Evolutionary conservation across 2,329 filamentous ascomycete genomes (phyloP).

Genomic region (Berkeleyomyces rouxiae): DNA sequence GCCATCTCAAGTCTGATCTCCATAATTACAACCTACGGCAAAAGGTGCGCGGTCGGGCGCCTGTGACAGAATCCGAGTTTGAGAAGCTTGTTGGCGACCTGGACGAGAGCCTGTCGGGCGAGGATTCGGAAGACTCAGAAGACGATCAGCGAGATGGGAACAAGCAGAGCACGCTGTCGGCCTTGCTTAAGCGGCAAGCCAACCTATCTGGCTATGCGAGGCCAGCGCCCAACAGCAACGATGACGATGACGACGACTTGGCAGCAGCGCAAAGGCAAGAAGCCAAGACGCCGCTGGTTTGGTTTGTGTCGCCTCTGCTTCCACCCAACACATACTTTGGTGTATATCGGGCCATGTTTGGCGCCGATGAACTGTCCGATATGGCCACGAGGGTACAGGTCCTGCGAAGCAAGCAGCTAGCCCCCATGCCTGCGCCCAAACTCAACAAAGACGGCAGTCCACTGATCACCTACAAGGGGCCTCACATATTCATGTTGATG

Average conservation of each 20-base stretch:
- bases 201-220: slow-evolving; percentile 41
- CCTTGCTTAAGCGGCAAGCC: slow-evolving; percentile 69
- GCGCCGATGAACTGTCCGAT: slow-evolving; percentile 51
- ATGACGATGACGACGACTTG: slow-evolving; percentile 24
- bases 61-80: slow-evolving; percentile 70
- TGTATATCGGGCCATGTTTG: slow-evolving; percentile 70
- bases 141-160: slow-evolving; percentile 38
- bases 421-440: slow-evolving; percentile 38
- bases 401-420: slow-evolving; percentile 60
- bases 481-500: slow-evolving; percentile 95
- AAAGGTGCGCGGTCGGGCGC: slow-evolving; percentile 55
- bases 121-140: slow-evolving; percentile 55
- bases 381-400: slow-evolving; percentile 45
- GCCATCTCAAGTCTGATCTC: slow-evolving; percentile 76
- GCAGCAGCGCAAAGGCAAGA: slow-evolving; percentile 37
- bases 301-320: slow-evolving; percentile 64
- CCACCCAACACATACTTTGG: slow-evolving; percentile 69
- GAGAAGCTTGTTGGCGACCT: slow-evolving; percentile 66
- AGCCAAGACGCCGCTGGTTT: slow-evolving; percentile 49
- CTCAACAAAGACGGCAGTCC: slow-evolving; percentile 41
- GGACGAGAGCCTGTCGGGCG: slow-evolving; percentile 85
- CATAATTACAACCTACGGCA: slow-evolving; percentile 93
- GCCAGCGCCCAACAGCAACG: slow-evolving; percentile 32
- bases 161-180: slow-evolving; percentile 55
- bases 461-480: slow-evolving; percentile 44